phyloP scores from a whole-genome alignment of 345 rosid genomes.

The Trapa incisa region DNA sequence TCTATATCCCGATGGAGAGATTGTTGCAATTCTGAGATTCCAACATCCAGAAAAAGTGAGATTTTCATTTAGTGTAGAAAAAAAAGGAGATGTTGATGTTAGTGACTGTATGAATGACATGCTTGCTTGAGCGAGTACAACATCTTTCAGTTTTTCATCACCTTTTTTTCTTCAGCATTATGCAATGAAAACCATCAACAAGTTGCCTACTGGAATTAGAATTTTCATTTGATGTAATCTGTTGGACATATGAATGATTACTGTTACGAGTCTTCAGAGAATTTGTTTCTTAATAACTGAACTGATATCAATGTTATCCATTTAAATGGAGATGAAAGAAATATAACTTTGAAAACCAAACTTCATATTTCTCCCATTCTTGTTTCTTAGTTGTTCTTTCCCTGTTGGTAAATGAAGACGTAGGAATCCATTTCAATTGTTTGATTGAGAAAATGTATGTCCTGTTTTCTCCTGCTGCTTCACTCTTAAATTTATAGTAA shows the following conservation, averaged over 20 bases:
- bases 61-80: constrained; percentile 1
- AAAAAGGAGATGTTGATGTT: constrained; percentile 74
- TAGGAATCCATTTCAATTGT: no score
- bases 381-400: no score
- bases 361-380: background rate
- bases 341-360: background rate
- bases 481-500: no score
- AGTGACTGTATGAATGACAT: constrained; percentile 97
- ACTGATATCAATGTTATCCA: background rate
- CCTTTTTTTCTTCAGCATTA: background rate
- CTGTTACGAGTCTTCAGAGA: background rate
- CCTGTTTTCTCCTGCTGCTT: no score
- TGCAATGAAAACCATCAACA: background rate
- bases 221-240: background rate
- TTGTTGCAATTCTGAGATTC: constrained; percentile 95
- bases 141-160: constrained; percentile 5
- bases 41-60: constrained; percentile 85
- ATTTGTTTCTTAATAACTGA: background rate
- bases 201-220: background rate
- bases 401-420: no score
- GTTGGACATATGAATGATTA: background rate
- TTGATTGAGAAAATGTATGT: no score
- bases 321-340: background rate
- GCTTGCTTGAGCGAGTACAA: constrained; percentile 47
- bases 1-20: constrained; percentile 96